Conservation (phyloP, 768 basidiomycete genomes). For the Austroboletus festivus region DNA sequence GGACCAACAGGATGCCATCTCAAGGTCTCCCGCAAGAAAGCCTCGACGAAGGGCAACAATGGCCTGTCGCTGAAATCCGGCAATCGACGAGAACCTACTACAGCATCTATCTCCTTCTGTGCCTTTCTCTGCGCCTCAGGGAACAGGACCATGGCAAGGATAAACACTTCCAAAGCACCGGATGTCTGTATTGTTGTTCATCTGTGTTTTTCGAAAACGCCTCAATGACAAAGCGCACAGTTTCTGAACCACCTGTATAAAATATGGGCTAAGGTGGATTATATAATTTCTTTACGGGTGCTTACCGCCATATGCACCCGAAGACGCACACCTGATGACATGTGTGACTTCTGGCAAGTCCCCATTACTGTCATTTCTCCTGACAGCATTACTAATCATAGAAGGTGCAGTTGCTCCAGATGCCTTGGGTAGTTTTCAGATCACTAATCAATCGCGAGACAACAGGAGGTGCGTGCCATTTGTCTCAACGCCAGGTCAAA, state of each 20-base stretch:
- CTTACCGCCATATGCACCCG: constrained; percentile 25
- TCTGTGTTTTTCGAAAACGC: neutral
- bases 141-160: constrained; percentile 30
- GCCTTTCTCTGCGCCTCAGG: constrained; percentile 23
- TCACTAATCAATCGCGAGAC: neutral
- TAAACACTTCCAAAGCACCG: constrained; percentile 16
- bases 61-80: constrained; percentile 22
- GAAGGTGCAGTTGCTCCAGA: constrained; percentile 16
- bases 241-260: constrained; percentile 26
- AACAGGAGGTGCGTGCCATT: constrained; percentile 13
- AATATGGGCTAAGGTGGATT: too few relatives aligned
- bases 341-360: constrained; percentile 18
- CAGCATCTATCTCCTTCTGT: constrained; percentile 23
- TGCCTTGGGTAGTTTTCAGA: constrained; percentile 9
- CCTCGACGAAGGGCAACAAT: constrained; percentile 26
- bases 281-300: neutral
- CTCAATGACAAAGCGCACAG: constrained; percentile 10
- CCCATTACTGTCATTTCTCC: constrained; percentile 17
- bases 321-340: constrained; percentile 19
- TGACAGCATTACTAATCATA: constrained; percentile 20
- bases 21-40: constrained; percentile 19
- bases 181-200: constrained; percentile 17
- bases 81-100: constrained; percentile 19
- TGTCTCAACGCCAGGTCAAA: constrained; percentile 22
- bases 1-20: constrained; percentile 25